Percentiles rank a stretch among this genome's conserved stretches.
Evolutionary conservation across 2,329 filamentous ascomycete species (phyloP).

Genomic region (Claviceps sorghi): DNA sequence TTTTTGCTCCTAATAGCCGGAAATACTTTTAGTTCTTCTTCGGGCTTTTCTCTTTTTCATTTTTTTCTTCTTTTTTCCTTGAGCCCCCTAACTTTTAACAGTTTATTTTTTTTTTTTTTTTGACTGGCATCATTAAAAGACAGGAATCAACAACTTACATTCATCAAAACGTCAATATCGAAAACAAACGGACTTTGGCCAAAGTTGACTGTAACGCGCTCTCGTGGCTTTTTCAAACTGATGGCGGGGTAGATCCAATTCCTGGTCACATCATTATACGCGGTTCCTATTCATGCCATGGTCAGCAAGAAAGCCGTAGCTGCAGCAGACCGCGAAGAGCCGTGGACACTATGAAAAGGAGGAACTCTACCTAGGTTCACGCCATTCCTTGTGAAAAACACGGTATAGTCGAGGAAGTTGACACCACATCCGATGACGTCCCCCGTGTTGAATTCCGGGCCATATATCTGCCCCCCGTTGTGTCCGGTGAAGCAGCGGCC

Average conservation of each 20-base stretch:
- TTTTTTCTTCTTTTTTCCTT: neutral
- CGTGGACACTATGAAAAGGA: neutral
- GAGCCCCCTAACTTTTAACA: too few species aligned
- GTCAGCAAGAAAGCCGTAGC: neutral
- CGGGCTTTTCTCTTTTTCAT: neutral
- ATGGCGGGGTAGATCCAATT: conserved; percentile 52
- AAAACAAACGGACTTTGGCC: conserved; percentile 68
- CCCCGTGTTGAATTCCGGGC: conserved; percentile 36
- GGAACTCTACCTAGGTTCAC: conserved; percentile 32
- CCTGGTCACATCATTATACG: conserved; percentile 51
- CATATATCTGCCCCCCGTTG: conserved; percentile 42
- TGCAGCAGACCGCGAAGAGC: neutral
- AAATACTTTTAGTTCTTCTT: neutral
- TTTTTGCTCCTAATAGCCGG: conserved; percentile 39
- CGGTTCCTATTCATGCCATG: conserved; percentile 37
- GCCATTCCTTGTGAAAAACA: conserved; percentile 58
- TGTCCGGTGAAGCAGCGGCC: conserved; percentile 45
- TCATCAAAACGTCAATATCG: conserved; percentile 78
- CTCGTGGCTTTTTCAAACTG: conserved; percentile 50
- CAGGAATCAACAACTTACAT: conserved; percentile 32
- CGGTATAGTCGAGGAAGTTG: conserved; percentile 47
- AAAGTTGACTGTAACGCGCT: conserved; percentile 50
- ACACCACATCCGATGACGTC: conserved; percentile 52
- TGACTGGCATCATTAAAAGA: neutral
- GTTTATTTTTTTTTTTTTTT: neutral